These are phyloP conservation scores for Leccinum ochraceum DNA, from an alignment of 768 basidiomycete genomes.

Conservation along the genomic window DNA sequence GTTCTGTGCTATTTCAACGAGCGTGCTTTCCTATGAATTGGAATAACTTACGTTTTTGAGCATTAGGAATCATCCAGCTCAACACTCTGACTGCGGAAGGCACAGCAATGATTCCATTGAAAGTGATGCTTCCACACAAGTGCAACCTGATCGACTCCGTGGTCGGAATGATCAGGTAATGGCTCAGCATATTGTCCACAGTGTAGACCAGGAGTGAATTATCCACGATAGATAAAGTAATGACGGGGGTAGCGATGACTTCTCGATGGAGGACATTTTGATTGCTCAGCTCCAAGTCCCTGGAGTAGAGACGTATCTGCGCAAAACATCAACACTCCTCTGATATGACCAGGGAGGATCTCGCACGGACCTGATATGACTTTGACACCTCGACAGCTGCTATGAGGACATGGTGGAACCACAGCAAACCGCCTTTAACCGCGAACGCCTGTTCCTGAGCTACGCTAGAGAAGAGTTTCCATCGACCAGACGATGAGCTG, in stretches of 20 bases:
- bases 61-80: conserved; percentile 95
- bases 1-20: conserved; percentile 50
- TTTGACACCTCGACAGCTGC: conserved; percentile 84
- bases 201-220: conserved; percentile 95
- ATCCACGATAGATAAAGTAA: conserved; percentile 90
- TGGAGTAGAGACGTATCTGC: conserved; percentile 91
- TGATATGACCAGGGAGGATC: background rate
- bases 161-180: conserved; percentile 89
- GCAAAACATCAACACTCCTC: background rate
- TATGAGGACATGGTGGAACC: conserved; percentile 96
- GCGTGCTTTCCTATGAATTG: conserved; percentile 1
- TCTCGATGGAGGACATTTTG: conserved; percentile 85
- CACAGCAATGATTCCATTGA: conserved; percentile 83
- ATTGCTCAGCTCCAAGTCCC: conserved; percentile 84
- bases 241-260: conserved; percentile 69
- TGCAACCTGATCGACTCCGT: conserved; percentile 82
- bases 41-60: conserved; percentile 79
- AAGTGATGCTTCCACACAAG: conserved; percentile 92
- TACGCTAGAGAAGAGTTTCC: conserved; percentile 86
- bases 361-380: conserved; percentile 64
- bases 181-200: conserved; percentile 88
- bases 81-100: conserved; percentile 85
- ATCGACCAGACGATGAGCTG: conserved; percentile 89
- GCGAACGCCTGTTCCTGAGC: conserved; percentile 84
- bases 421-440: conserved; percentile 89